These are phyloP conservation scores for Artemisia princeps DNA, from an alignment of 140 eudicot genomes.

Conservation along the genomic window DNA sequence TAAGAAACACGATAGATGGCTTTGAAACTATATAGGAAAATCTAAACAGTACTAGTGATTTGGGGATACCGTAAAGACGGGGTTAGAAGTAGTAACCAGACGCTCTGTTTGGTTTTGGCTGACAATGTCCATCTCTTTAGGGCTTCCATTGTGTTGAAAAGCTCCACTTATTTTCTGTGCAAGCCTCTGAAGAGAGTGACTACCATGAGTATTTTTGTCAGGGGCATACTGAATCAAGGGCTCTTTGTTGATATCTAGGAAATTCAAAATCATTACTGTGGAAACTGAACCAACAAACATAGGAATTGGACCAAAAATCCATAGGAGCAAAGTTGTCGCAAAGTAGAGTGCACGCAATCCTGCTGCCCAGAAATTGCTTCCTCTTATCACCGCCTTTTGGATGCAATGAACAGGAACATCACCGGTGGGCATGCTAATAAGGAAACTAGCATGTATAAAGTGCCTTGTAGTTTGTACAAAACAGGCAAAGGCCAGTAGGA, in stretches of 20 bases:
- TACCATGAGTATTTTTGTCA: too few species aligned
- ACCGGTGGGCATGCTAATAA: conserved; percentile 62
- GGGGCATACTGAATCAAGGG: too few species aligned
- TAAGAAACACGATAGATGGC: too few species aligned
- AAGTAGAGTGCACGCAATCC: conserved; percentile 69
- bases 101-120: too few species aligned
- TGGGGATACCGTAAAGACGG: too few species aligned
- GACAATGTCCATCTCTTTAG: too few species aligned
- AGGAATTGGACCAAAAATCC: conserved; percentile 86
- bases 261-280: conserved; percentile 32
- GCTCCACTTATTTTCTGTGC: too few species aligned
- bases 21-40: too few species aligned
- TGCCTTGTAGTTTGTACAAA: conserved; percentile 65
- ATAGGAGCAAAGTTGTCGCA: conserved; percentile 51
- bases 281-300: conserved; percentile 51
- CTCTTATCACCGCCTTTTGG: conserved; percentile 43
- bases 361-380: conserved; percentile 46
- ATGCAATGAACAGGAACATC: conserved; percentile 37
- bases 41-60: too few species aligned
- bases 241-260: conserved; percentile 39
- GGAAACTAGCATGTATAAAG: conserved; percentile 50
- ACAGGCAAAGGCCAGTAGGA: conserved; percentile 60
- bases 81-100: too few species aligned
- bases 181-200: too few species aligned
- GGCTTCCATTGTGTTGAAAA: too few species aligned